These are phyloP conservation scores for Pichia sp. DNA, from an alignment of 1,139 yeast genomes.

Conservation along the genomic window DNA sequence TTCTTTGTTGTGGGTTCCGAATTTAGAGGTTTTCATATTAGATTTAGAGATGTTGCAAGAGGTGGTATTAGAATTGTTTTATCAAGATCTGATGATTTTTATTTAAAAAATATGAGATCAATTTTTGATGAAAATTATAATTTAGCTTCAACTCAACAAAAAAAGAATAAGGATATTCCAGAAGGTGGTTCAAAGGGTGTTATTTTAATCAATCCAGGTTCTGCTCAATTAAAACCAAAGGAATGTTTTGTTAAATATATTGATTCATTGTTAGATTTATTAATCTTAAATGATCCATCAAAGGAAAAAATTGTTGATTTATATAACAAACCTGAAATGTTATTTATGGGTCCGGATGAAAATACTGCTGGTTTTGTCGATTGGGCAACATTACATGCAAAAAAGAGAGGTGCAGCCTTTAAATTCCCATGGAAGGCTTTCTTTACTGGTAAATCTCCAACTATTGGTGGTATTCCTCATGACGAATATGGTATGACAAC, in stretches of 20 bases:
- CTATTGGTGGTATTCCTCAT: constrained; percentile 95
- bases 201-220: constrained; percentile 72
- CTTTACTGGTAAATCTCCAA: constrained; percentile 91
- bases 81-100: constrained; percentile 80
- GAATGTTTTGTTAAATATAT: constrained; percentile 89
- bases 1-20: constrained; percentile 94
- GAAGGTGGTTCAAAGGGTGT: constrained; percentile 99
- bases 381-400: constrained; percentile 98
- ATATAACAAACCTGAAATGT: constrained; percentile 76
- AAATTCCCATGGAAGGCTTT: constrained; percentile 99
- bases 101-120: constrained; percentile 77
- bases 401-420: constrained; percentile 79
- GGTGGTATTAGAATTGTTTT: constrained; percentile 97
- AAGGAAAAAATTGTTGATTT: constrained; percentile 84
- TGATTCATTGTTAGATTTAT: constrained; percentile 81
- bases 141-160: constrained; percentile 92
- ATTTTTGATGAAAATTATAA: constrained; percentile 95
- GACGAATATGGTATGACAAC: constrained; percentile 98
- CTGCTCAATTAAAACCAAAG: constrained; percentile 75
- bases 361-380: constrained; percentile 93
- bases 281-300: constrained; percentile 56
- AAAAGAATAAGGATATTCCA: constrained; percentile 96
- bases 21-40: constrained; percentile 93
- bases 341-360: constrained; percentile 98
- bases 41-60: constrained; percentile 95